Evolutionary conservation across 352 stramenopile species (phyloP), one percentile per base, ranked within the genome.

Genomic region (Globisporangium paroecandrum): DNA sequence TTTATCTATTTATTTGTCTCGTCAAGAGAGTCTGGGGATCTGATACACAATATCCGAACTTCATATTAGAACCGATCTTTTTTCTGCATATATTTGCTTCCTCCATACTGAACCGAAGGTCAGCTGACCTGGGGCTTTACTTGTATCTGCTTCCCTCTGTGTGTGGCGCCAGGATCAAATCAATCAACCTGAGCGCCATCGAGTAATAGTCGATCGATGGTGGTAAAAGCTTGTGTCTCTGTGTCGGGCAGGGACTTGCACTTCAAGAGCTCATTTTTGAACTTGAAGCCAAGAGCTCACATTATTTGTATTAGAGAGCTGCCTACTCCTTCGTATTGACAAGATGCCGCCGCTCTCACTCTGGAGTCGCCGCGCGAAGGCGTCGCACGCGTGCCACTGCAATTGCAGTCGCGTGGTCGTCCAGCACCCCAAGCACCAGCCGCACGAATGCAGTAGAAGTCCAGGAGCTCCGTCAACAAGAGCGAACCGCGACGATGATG

Each of bases 401-500:
- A 24, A 3, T n/a, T 54, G 46, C 47, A 55, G n/a, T 27, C n/a
- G 47, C n/a, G n/a, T 55, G 20, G 47, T 29, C n/a, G 2, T 55
- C 47, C 7, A 55, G n/a, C n/a, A 55, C 47, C 47, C 47, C 9
- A 24, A 55, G 47, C 47, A 55, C 47, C 47, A 55, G 47, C n/a
- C 47, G 47, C 47, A 55, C n/a, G n/a, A 20, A 13, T 55, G 47
- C 47, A 8, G 2, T n/a, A 24, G 20, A 5, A 49, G 41, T 22
- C 41, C 41, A 22, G 15, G 38, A 46, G 38, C 38, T 46, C 12
- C 38, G 36, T 6, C 36, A 18, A 18, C 25, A 38, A 15, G 5
- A 4, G 25, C 15, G 5, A 59, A 41, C 15, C 54, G 54, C 18
- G 54, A 59, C 41, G 41, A 49, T 13, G 6, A 25, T 25, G 54